Conservation (phyloP, 192 early-diverging fungal genomes). For the Phycomyces nitens region DNA sequence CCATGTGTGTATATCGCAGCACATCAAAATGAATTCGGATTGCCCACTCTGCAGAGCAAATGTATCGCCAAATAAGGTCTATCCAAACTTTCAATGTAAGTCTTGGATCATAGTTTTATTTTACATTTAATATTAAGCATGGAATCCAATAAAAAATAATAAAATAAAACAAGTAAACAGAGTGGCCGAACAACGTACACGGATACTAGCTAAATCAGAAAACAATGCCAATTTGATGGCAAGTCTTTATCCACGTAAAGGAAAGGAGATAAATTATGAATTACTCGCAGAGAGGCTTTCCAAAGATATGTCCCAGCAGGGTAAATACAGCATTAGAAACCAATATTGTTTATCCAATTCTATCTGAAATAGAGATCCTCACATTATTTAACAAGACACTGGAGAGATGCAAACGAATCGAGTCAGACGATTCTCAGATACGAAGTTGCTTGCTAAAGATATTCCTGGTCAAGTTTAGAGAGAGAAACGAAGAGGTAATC, state of each 20-base stretch:
- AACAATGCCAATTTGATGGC: neutral
- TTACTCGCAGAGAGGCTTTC: neutral
- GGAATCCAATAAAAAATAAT: neutral
- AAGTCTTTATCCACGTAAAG: neutral
- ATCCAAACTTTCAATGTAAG: conserved; percentile 77
- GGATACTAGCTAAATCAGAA: neutral
- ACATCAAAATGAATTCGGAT: conserved; percentile 51
- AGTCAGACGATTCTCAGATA: neutral
- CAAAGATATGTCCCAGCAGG: neutral
- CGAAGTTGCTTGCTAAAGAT: neutral
- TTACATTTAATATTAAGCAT: no score
- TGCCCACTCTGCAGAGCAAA: conserved; percentile 71
- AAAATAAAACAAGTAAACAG: neutral
- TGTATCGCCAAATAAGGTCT: conserved; percentile 66
- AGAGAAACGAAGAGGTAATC: neutral
- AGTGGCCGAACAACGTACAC: neutral
- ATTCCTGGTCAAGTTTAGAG: conserved; percentile 3
- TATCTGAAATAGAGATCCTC: neutral
- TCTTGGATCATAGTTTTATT: neutral
- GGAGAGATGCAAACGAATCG: neutral
- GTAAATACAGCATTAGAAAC: neutral
- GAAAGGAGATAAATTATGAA: neutral
- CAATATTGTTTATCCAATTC: no score
- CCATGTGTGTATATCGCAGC: conserved; percentile 69
- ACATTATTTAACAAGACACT: neutral